A percentile compares a stretch with the other conserved stretches of the same genome.
phyloP scores from a whole-genome alignment of 495 filamentous ascomycete genomes.

The Friedmanniomyces simplex region DNA sequence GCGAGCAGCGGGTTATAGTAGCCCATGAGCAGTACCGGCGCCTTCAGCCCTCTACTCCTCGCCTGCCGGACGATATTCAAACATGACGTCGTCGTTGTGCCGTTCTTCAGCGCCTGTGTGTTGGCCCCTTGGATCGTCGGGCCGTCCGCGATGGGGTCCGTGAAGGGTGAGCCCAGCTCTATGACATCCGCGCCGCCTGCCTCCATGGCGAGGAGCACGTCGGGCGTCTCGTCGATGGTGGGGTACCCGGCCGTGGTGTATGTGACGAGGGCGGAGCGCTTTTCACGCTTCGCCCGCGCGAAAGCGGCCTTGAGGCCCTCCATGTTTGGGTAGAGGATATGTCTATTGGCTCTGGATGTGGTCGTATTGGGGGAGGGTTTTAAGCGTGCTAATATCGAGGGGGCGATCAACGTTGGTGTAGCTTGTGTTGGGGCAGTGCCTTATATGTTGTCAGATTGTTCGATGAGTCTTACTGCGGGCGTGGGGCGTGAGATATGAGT shows the following conservation, averaged over 20 bases:
- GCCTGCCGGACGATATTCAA: conserved; percentile 73
- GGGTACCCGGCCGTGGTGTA: conserved; percentile 97
- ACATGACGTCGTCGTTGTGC: conserved; percentile 66
- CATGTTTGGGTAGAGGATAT: no score
- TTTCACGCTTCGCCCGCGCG: conserved; percentile 37
- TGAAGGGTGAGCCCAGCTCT: conserved; percentile 87
- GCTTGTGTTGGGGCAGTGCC: no score
- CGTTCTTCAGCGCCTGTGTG: conserved; percentile 74
- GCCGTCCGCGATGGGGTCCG: conserved; percentile 58
- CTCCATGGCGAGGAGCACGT: conserved; percentile 81
- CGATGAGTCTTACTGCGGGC: no score
- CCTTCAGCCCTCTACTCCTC: conserved; percentile 60
- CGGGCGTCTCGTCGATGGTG: conserved; percentile 65
- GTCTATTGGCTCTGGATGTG: no score
- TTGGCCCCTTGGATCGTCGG: conserved; percentile 45
- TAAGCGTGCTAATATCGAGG: no score
- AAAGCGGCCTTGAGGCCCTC: conserved; percentile 82
- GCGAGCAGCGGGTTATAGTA: conserved; percentile 94
- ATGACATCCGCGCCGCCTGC: conserved; percentile 87
- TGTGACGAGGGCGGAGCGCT: conserved; percentile 64
- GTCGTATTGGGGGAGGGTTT: no score
- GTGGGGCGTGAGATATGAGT: no score
- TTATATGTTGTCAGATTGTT: no score
- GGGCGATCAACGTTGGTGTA: no score
- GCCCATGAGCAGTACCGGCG: conserved; percentile 89